Evolutionary conservation across 2,329 filamentous ascomycete species (phyloP).

Genomic region (Cladorrhinum sp.): DNA sequence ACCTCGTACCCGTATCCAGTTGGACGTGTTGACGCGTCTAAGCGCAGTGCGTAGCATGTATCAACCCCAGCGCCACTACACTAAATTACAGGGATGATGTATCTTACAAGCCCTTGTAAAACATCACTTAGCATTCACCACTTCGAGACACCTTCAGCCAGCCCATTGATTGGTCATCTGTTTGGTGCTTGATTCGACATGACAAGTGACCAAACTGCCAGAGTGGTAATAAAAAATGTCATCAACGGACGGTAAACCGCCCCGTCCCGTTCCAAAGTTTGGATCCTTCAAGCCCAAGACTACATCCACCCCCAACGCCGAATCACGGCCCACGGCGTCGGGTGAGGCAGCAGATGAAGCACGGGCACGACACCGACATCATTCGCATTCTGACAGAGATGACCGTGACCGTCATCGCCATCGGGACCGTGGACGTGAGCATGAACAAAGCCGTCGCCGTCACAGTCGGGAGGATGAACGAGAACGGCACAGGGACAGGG

Average conservation of each 20-base stretch:
- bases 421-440: background rate
- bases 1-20: too few species aligned
- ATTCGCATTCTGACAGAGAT: background rate
- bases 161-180: too few species aligned
- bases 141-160: too few species aligned
- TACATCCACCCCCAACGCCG: slow-evolving; percentile 5
- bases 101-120: too few species aligned
- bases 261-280: slow-evolving; percentile 32
- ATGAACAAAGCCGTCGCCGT: background rate
- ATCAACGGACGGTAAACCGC: slow-evolving; percentile 22
- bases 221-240: too few species aligned
- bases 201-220: too few species aligned
- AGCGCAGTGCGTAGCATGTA: too few species aligned
- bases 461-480: background rate
- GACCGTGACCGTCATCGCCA: slow-evolving; percentile 1
- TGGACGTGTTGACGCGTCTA: too few species aligned
- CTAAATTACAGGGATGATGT: too few species aligned
- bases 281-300: slow-evolving; percentile 30
- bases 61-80: too few species aligned
- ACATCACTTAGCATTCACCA: too few species aligned
- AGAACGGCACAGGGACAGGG: background rate
- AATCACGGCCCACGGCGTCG: background rate
- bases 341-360: slow-evolving; percentile 13
- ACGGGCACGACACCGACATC: background rate
- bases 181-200: too few species aligned